phyloP scores from a whole-genome alignment of 1,284 basidiomycete species.

The Golubevia sp. region DNA sequence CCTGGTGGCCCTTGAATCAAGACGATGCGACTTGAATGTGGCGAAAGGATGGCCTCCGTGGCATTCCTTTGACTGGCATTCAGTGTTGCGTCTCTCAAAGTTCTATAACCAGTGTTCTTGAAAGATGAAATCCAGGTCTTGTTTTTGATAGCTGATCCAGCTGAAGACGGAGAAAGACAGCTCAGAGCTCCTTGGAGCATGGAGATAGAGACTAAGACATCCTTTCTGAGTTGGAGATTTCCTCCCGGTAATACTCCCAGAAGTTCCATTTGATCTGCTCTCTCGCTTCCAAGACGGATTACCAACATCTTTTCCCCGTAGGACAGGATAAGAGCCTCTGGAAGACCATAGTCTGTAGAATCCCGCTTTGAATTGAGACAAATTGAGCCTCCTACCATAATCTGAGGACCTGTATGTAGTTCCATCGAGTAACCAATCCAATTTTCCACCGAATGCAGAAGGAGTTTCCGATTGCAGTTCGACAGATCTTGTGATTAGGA shows the following conservation, averaged over 20 bases:
- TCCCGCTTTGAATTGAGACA: neutral
- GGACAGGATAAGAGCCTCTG: neutral
- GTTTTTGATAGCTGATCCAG: neutral
- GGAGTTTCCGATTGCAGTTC: neutral
- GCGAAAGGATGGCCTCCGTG: neutral
- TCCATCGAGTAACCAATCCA: neutral
- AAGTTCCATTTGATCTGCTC: no score
- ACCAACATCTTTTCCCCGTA: neutral
- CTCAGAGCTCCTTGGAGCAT: neutral
- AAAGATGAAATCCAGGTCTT: neutral
- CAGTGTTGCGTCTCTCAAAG: neutral
- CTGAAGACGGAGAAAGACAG: neutral
- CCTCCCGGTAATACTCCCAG: no score
- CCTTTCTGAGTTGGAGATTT: no score
- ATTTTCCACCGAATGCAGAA: neutral
- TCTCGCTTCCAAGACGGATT: neutral
- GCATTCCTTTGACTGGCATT: neutral
- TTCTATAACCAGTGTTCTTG: neutral
- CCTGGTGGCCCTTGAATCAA: neutral
- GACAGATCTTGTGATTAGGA: no score
- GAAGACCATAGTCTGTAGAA: neutral
- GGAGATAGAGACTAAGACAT: neutral
- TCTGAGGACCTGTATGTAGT: neutral
- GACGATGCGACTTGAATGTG: neutral
- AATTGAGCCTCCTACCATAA: neutral